Percentiles rank a stretch among this genome's conserved stretches.
These are phyloP conservation scores for Metschnikowia lochheadii DNA, from an alignment of 805 yeast genomes.

Conservation along the genomic window DNA sequence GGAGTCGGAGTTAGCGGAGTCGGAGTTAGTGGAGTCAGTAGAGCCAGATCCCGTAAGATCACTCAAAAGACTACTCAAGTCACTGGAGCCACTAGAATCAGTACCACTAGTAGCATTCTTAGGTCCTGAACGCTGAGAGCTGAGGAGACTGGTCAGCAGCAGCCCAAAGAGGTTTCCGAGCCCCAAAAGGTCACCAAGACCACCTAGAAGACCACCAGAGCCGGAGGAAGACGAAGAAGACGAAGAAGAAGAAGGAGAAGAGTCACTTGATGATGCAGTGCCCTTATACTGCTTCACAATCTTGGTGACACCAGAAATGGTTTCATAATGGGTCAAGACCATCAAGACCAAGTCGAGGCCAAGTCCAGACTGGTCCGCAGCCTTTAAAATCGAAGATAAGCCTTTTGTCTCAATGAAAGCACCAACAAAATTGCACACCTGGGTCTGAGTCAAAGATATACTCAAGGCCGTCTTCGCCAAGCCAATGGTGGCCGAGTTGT, in stretches of 20 bases:
- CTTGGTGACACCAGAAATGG: constrained; percentile 16
- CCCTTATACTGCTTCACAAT: constrained; percentile 14
- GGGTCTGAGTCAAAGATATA: constrained; percentile 24
- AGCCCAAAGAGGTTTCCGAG: background rate
- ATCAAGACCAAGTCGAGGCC: constrained; percentile 24
- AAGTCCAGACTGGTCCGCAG: constrained; percentile 25
- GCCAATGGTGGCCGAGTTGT: constrained; percentile 20
- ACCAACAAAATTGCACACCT: constrained; percentile 22
- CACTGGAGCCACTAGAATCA: background rate
- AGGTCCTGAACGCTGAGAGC: background rate
- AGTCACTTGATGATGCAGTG: background rate
- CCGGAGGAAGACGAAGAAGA: background rate
- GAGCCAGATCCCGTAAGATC: background rate
- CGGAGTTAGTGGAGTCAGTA: too few species aligned
- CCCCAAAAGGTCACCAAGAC: constrained; percentile 5
- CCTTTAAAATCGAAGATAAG: constrained; percentile 19
- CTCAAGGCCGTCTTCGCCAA: constrained; percentile 21
- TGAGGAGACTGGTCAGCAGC: background rate
- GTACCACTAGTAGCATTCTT: background rate
- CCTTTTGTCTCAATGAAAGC: constrained; percentile 21
- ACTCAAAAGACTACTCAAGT: background rate
- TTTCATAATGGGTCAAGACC: constrained; percentile 19
- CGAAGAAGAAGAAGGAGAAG: background rate
- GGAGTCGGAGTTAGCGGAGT: background rate
- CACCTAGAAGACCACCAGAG: constrained; percentile 9